Evolutionary conservation across 2,329 filamentous ascomycete species (phyloP), one percentile per base, ranked within the genome.

Genomic region (Sporothrix sp.): DNA sequence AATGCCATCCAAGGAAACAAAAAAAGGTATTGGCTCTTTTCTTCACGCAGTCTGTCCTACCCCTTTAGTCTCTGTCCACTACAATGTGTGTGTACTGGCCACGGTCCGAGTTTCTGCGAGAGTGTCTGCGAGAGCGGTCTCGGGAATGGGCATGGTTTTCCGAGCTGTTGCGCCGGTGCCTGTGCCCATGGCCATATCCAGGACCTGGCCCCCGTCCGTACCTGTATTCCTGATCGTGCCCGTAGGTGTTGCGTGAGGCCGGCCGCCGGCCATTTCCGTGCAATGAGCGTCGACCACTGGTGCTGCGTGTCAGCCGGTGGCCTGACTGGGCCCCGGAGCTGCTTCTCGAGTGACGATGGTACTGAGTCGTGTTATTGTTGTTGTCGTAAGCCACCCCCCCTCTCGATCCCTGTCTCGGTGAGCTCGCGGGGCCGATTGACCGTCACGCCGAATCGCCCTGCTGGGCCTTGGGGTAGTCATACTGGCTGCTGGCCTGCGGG

Each of bases 391-490:
- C 13, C 14, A n/a, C 38, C 8, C 38, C 38, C 7, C 21, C 18
- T 6, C 13, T 23, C 39, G 25, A 16, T 11, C 23, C 23, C 7
- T 40, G 21, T 40, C 38, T 25, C 4, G 20, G 9, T 21, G 18
- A 45, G 42, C 13, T 45, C 18, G 9, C 43, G 43, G 43, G 43
- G 30, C 43, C 20, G 20, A 2, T 7, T 9, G 30, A 45, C 43
- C 43, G 43, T 45, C 43, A 45, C 4, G 43, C 48, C 14, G 48
- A 50, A 33, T 45, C 48, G 14, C 27, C 36, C 11, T 39, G 25
- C 30, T 37, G 40, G 38, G 33, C 30, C 38, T 43, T 50, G 47
- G 37, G 38, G 48, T 50, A 39, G 23, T 38, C 25, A n/a, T n/a
- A n/a, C 48, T 20, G 32, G 39, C 33, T n/a, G 33, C 27, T 21